A percentile compares a stretch with the other conserved stretches of the same genome.
Evolutionary conservation across 306 rosid genomes (phyloP).

Genomic region (Senna tora): DNA sequence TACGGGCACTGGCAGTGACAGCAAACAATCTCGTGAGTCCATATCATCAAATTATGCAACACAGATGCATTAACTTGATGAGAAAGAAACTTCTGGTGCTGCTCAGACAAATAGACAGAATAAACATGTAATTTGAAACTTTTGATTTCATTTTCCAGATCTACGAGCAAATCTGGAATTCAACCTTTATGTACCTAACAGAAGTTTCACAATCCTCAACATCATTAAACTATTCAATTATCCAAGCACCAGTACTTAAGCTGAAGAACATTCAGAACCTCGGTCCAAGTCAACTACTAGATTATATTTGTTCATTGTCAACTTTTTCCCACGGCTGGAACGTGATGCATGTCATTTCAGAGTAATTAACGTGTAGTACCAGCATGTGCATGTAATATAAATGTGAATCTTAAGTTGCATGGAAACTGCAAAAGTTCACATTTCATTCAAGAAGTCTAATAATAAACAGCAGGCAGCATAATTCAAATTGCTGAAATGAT

Average conservation of each 20-base stretch:
- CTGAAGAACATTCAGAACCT: not conserved
- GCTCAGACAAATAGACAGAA: constrained; percentile 4
- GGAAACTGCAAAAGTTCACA: constrained; percentile 13
- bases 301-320: not conserved
- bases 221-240: not conserved
- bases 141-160: constrained; percentile 9
- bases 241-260: not conserved
- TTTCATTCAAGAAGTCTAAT: not conserved
- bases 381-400: not conserved
- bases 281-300: not conserved
- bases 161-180: constrained; percentile 1
- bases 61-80: not conserved
- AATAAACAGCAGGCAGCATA: constrained; percentile 9
- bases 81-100: not conserved
- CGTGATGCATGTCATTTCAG: not conserved
- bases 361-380: not conserved
- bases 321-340: constrained; percentile 14
- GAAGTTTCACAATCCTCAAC: not conserved
- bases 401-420: constrained; percentile 5
- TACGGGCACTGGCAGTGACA: constrained; percentile 51
- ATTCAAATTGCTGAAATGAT: constrained; percentile 11
- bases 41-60: constrained; percentile 22
- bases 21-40: constrained; percentile 29
- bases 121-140: not conserved
- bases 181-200: not conserved